These are phyloP conservation scores for Coemansia biformis DNA, from an alignment of 192 early-diverging fungal genomes.

Conservation along the genomic window DNA sequence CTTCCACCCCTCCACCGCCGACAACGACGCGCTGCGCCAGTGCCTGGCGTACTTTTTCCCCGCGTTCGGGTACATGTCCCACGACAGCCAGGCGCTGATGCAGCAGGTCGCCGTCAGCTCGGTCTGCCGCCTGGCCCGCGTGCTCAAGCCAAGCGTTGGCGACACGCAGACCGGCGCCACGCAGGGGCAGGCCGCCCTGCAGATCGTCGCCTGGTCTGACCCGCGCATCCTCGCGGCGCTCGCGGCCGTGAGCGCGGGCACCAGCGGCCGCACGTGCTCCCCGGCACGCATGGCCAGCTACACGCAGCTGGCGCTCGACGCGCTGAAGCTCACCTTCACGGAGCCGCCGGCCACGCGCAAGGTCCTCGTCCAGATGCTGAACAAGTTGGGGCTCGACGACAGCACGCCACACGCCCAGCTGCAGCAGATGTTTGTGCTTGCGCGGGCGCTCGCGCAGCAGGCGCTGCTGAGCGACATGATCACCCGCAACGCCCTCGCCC, in stretches of 20 bases:
- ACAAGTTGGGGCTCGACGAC: constrained; percentile 51
- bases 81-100: constrained; percentile 65
- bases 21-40: constrained; percentile 68
- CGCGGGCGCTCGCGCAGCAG: constrained; percentile 37
- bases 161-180: constrained; percentile 29
- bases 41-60: constrained; percentile 90
- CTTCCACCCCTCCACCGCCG: constrained; percentile 66
- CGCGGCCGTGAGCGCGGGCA: constrained; percentile 18
- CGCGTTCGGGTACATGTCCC: constrained; percentile 70
- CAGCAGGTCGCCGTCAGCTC: constrained; percentile 51
- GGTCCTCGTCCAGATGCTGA: constrained; percentile 57
- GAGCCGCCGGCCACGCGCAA: constrained; percentile 56
- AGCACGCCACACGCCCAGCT: constrained; percentile 24
- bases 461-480: constrained; percentile 53
- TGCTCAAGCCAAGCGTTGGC: constrained; percentile 30
- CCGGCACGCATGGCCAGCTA: constrained; percentile 35
- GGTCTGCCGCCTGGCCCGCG: constrained; percentile 28
- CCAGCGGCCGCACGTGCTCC: not conserved
- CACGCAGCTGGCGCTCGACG: constrained; percentile 56
- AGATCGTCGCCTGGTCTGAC: constrained; percentile 75
- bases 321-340: constrained; percentile 53
- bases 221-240: constrained; percentile 58
- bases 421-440: constrained; percentile 49
- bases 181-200: constrained; percentile 60
- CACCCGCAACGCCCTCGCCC: constrained; percentile 53